Percentiles rank a stretch among this genome's conserved stretches.
phyloP scores from a whole-genome alignment of 2,329 filamentous ascomycete species.

The Aspergillus clavatus region DNA sequence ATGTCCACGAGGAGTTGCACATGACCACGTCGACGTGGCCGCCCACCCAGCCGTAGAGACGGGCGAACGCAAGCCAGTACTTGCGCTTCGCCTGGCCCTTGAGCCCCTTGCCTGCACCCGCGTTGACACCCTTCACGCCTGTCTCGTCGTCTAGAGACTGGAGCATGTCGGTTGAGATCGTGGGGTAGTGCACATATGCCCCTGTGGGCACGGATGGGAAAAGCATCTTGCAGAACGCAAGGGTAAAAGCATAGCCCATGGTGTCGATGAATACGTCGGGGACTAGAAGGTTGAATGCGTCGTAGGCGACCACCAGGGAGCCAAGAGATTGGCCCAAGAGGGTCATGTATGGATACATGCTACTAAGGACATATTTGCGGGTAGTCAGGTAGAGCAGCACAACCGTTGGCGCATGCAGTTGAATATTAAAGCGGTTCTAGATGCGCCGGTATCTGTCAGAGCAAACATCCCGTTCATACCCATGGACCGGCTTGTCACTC shows the following conservation, averaged over 20 bases:
- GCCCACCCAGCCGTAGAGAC: conserved; percentile 76
- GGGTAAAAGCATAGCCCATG: conserved; percentile 93
- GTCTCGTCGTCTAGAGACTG: conserved; percentile 66
- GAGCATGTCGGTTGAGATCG: conserved; percentile 97
- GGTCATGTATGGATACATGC: conserved; percentile 87
- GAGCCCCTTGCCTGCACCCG: conserved; percentile 69
- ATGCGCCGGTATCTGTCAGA: conserved; percentile 6
- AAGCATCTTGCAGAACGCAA: conserved; percentile 75
- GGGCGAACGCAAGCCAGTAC: conserved; percentile 86
- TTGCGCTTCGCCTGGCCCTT: conserved; percentile 67
- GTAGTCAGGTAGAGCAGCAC: conserved; percentile 88
- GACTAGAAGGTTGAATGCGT: conserved; percentile 85
- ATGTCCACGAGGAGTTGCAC: conserved; percentile 96
- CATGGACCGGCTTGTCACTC: conserved; percentile 15
- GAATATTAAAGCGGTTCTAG: conserved; percentile 85
- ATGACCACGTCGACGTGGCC: conserved; percentile 86
- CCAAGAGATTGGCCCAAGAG: conserved; percentile 90
- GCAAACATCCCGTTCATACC: neutral
- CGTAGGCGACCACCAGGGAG: conserved; percentile 80
- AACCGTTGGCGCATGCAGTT: conserved; percentile 74
- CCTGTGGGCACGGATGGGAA: conserved; percentile 78
- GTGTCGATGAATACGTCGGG: conserved; percentile 96
- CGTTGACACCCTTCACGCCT: conserved; percentile 70
- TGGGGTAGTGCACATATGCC: conserved; percentile 96
- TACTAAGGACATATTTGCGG: conserved; percentile 76